A percentile compares a stretch with the other conserved stretches of the same genome.
Evolutionary conservation across 2,329 filamentous ascomycete species (phyloP).

Genomic region (Neofusicoccum kwambonambiense): DNA sequence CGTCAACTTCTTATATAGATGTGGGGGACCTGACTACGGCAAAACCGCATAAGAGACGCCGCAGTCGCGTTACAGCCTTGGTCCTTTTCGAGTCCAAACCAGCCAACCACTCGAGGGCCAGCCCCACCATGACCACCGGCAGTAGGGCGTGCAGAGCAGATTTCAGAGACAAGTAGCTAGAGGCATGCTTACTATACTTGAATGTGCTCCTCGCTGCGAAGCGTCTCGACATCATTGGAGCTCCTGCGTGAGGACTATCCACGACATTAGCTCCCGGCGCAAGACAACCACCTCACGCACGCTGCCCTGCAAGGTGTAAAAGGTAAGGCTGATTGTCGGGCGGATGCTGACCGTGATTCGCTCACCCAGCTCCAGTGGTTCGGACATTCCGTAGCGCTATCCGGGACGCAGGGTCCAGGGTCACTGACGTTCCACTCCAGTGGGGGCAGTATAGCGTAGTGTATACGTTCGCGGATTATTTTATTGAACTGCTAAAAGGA

Average conservation of each 20-base stretch:
- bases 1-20: no score
- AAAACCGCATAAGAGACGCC: no score
- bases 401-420: not conserved
- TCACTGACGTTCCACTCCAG: not conserved
- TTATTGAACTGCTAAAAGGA: not conserved
- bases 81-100: no score
- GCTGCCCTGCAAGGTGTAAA: not conserved
- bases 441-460: not conserved
- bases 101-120: not conserved
- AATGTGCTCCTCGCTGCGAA: not conserved
- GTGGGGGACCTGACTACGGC: no score
- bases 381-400: slow-evolving; percentile 9
- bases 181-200: slow-evolving; percentile 12
- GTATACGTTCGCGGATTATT: not conserved
- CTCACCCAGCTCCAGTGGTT: slow-evolving; percentile 1
- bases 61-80: no score
- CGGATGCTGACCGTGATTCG: slow-evolving; percentile 9
- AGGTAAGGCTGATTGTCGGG: not conserved
- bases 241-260: not conserved
- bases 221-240: slow-evolving; percentile 10
- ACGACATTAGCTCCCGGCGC: slow-evolving; percentile 12
- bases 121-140: not conserved
- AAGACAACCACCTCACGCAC: not conserved
- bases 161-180: not conserved
- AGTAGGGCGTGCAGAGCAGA: not conserved